Base-by-base conservation (phyloP, 176 grass and related monocot genomes). In the Poa pratensis region DNA sequence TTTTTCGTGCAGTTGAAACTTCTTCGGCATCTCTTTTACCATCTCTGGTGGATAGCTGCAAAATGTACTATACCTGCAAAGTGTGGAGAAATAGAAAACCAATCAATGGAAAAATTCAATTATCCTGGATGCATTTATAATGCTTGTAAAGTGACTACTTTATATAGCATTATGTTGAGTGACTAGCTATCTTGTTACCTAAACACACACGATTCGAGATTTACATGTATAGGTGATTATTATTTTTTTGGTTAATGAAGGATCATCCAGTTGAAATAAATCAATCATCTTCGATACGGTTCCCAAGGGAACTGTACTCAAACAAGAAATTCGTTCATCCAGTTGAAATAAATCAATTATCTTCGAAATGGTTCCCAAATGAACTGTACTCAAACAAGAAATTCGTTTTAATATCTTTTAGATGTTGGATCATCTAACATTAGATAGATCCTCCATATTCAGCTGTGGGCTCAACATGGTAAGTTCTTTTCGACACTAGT, bases 21-120 rank as follows among this genome's bases (percentile, higher is more conserved):
- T 89, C 66, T 91, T 91, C 9, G 87, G 76, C 89, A 91, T 91
- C 76, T 87, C 72, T 65, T 94, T 94, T 75, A 94, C 89, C 64
- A 86, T 49, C 24, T 87, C 76, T 26, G 89, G 89, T 78, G 92
- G 80, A 83, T 86, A 84, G 43, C 86, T 88, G 75, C 91, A 85
- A 80, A 93, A 93, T 48, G 91, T 93, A 75, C 53, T 87, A n/a
- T 93, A 93, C 22, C 91, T 93, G 67, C 65, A 75, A 27, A 80
- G 71, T 90, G 59, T 48, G 46, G 43, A 80, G 45, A 79, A 75
- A 79, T 48, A 76, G 85, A 20, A 76, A 23, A 89, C 20, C 28
- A 63, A 4, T 80, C 27, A 40, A 69, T 49, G 3, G 23, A 89
- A 89, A 9, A 66, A 20, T 76, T 60, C 30, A 80, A 48, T 32